These are phyloP conservation scores for Dioszegia aurantiaca DNA, from an alignment of 768 basidiomycete genomes.

Conservation along the genomic window DNA sequence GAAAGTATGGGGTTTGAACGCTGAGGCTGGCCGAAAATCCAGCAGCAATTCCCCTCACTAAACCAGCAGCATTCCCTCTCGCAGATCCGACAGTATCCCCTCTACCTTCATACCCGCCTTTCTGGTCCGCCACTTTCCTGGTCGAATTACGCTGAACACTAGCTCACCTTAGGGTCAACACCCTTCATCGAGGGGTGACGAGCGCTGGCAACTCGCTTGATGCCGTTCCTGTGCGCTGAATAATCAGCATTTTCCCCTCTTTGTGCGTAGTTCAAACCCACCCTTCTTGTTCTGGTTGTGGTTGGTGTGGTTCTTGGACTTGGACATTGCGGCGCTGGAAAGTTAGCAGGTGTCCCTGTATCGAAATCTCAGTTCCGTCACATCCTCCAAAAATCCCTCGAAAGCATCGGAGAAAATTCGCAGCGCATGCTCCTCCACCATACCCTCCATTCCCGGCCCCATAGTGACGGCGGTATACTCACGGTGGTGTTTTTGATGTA, in stretches of 20 bases:
- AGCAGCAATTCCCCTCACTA: background rate
- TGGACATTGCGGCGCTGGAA: slow-evolving; percentile 66
- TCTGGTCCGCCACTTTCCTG: background rate
- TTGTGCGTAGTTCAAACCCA: slow-evolving; percentile 17
- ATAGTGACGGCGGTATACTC: too few species aligned
- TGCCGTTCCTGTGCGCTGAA: slow-evolving; percentile 88
- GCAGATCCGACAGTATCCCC: background rate
- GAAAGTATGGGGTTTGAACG: too few species aligned
- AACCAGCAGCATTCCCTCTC: background rate
- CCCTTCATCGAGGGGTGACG: slow-evolving; percentile 61
- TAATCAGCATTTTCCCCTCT: slow-evolving; percentile 9
- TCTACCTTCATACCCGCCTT: too few species aligned
- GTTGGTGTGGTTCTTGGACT: slow-evolving; percentile 79
- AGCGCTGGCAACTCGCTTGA: slow-evolving; percentile 73
- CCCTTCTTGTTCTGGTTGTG: slow-evolving; percentile 92
- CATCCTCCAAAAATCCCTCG: too few species aligned
- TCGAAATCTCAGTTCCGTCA: too few species aligned
- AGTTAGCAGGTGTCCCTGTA: too few species aligned
- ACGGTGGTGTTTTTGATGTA: too few species aligned
- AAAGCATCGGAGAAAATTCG: too few species aligned
- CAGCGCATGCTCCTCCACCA: too few species aligned
- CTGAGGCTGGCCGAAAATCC: background rate
- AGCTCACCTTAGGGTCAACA: slow-evolving; percentile 59
- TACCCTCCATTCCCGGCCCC: too few species aligned
- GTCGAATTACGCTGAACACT: background rate